Conservation (phyloP, 2,329 filamentous ascomycete genomes). For the Sordariomycetes sp. region DNA sequence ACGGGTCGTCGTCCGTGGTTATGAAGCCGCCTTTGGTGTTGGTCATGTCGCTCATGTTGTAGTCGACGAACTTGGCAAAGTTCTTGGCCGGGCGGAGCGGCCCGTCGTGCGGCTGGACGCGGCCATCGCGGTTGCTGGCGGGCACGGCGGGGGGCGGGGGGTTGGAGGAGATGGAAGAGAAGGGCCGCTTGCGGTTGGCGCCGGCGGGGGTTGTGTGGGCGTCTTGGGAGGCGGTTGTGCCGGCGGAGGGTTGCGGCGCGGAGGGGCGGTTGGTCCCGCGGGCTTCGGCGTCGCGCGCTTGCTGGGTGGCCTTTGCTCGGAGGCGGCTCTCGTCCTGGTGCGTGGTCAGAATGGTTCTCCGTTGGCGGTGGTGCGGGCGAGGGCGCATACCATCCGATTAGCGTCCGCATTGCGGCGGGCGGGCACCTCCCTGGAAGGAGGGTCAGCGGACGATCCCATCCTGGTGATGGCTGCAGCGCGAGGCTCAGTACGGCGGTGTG, state of each 20-base stretch:
- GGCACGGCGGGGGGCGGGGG: conserved; percentile 38
- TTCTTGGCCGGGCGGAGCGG: conserved; percentile 68
- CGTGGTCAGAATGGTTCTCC: conserved; percentile 1
- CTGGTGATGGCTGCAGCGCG: not conserved
- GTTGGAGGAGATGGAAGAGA: conserved; percentile 53
- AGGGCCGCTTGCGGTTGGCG: conserved; percentile 54
- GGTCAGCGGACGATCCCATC: conserved; percentile 39
- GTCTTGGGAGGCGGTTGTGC: conserved; percentile 60
- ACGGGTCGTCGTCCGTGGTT: conserved; percentile 81
- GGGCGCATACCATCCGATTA: conserved; percentile 38
- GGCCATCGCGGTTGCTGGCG: conserved; percentile 59
- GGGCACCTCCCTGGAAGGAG: conserved; percentile 21
- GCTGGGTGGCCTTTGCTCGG: conserved; percentile 76
- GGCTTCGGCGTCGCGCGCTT: conserved; percentile 57
- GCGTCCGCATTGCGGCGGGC: conserved; percentile 39
- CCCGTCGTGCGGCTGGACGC: conserved; percentile 28
- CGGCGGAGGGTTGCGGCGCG: conserved; percentile 44
- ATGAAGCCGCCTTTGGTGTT: conserved; percentile 96
- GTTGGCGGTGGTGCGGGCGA: not conserved
- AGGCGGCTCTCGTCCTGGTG: conserved; percentile 74
- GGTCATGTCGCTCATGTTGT: conserved; percentile 96
- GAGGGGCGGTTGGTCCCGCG: conserved; percentile 31
- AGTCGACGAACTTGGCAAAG: conserved; percentile 91
- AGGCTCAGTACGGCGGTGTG: not conserved
- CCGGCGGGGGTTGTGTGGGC: conserved; percentile 39